phyloP scores from a whole-genome alignment of 1,284 basidiomycete species.

The Trichosporon inkin region DNA sequence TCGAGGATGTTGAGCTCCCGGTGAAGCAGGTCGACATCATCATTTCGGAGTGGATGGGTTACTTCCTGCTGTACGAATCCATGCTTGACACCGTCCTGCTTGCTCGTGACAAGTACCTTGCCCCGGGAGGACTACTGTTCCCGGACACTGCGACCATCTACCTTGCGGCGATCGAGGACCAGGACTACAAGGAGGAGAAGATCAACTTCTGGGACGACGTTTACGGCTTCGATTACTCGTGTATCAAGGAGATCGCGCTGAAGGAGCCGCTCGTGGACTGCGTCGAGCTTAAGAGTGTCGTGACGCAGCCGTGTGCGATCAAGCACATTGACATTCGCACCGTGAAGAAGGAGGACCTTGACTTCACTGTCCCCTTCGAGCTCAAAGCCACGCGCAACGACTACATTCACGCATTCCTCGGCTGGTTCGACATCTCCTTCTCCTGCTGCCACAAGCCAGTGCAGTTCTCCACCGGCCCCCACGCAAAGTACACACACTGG shows the following conservation, averaged over 20 bases:
- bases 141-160: conserved; percentile 92
- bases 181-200: conserved; percentile 99
- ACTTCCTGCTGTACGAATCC: conserved; percentile 80
- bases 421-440: conserved; percentile 98
- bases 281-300: conserved; percentile 88
- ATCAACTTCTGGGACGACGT: conserved; percentile 99
- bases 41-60: conserved; percentile 69
- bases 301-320: conserved; percentile 80
- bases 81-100: conserved; percentile 98
- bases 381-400: conserved; percentile 85
- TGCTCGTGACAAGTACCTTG: conserved; percentile 94
- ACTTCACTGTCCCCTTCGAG: conserved; percentile 76
- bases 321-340: conserved; percentile 90
- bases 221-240: conserved; percentile 98
- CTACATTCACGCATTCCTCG: conserved; percentile 97
- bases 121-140: conserved; percentile 86
- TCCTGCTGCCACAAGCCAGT: conserved; percentile 95
- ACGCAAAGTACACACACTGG: conserved; percentile 96
- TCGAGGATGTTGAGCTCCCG: conserved; percentile 84
- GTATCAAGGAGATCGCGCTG: conserved; percentile 98
- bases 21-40: conserved; percentile 93
- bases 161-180: conserved; percentile 95
- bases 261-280: conserved; percentile 96
- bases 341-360: conserved; percentile 90
- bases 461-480: conserved; percentile 90